These are phyloP conservation scores for Saturnispora bothae DNA, from an alignment of 805 yeast genomes.

Conservation along the genomic window DNA sequence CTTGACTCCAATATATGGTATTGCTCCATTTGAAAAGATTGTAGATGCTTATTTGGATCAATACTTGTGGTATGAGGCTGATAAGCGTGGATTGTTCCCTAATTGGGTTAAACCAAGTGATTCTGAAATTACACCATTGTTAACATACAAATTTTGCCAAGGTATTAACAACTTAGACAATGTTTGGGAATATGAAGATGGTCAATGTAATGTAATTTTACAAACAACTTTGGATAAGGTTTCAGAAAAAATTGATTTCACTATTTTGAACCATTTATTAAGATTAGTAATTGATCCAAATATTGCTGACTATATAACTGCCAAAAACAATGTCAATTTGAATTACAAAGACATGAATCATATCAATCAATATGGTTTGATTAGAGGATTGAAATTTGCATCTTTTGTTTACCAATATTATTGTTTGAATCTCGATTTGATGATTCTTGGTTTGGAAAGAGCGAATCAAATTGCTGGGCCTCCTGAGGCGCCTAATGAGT, in stretches of 20 bases:
- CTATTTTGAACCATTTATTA: constrained; percentile 70
- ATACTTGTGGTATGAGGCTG: constrained; percentile 93
- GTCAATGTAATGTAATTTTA: constrained; percentile 75
- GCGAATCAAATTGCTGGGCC: constrained; percentile 85
- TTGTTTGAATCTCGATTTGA: constrained; percentile 73
- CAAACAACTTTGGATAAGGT: constrained; percentile 62
- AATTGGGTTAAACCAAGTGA: constrained; percentile 96
- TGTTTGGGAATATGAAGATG: constrained; percentile 71
- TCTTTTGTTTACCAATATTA: constrained; percentile 86
- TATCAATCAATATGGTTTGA: constrained; percentile 76
- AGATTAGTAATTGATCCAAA: constrained; percentile 78
- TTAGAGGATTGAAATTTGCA: constrained; percentile 84
- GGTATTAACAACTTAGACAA: constrained; percentile 70
- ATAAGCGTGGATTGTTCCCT: constrained; percentile 77
- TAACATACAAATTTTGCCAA: constrained; percentile 90
- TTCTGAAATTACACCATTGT: constrained; percentile 81
- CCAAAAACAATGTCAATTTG: constrained; percentile 75
- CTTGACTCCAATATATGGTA: constrained; percentile 72
- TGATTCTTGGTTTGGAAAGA: constrained; percentile 75
- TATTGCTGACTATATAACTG: constrained; percentile 88
- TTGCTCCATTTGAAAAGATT: constrained; percentile 89
- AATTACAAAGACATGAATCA: constrained; percentile 93
- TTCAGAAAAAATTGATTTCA: constrained; percentile 80
- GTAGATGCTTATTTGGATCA: constrained; percentile 96
- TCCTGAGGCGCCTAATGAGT: constrained; percentile 59